Evolutionary conservation across 1,284 basidiomycete species (phyloP).

Genomic region (Malassezia yamatoensis): DNA sequence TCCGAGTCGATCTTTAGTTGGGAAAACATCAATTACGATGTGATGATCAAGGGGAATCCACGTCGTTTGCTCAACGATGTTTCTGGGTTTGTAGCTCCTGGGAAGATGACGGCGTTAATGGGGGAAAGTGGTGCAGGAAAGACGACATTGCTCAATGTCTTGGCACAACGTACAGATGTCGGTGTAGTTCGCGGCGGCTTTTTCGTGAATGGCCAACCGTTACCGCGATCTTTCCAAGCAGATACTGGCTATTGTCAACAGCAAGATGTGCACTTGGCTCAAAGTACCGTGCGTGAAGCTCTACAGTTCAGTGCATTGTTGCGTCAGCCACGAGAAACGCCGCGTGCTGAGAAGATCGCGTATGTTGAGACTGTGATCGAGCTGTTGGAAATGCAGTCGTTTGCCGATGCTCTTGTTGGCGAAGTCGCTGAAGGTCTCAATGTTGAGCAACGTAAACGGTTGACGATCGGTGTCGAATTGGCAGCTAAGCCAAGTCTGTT

Average conservation of each 20-base stretch:
- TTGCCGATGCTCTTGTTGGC: conserved; percentile 35
- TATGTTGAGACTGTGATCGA: conserved; percentile 36
- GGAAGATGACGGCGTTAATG: conserved; percentile 38
- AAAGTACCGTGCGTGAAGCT: conserved; percentile 32
- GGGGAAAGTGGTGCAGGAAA: conserved; percentile 40
- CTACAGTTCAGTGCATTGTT: conserved; percentile 34
- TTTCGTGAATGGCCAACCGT: conserved; percentile 23
- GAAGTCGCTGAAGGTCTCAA: conserved; percentile 29
- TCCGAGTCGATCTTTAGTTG: conserved; percentile 31
- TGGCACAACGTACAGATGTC: conserved; percentile 28
- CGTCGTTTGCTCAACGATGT: conserved; percentile 49
- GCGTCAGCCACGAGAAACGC: conserved; percentile 27
- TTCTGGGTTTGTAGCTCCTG: conserved; percentile 33
- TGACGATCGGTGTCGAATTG: conserved; percentile 39
- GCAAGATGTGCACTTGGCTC: conserved; percentile 30
- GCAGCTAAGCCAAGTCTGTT: conserved; percentile 37
- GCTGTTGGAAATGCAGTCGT: conserved; percentile 33
- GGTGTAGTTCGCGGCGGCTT: conserved; percentile 30
- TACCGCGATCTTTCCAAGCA: conserved; percentile 33
- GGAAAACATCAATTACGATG: conserved; percentile 33
- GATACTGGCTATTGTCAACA: conserved; percentile 36
- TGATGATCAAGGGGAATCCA: conserved; percentile 29
- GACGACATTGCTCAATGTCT: conserved; percentile 36
- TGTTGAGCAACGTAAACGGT: conserved; percentile 34
- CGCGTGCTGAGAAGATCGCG: conserved; percentile 25